phyloP scores from a whole-genome alignment of 768 basidiomycete genomes.

The Mycena indigotica region DNA sequence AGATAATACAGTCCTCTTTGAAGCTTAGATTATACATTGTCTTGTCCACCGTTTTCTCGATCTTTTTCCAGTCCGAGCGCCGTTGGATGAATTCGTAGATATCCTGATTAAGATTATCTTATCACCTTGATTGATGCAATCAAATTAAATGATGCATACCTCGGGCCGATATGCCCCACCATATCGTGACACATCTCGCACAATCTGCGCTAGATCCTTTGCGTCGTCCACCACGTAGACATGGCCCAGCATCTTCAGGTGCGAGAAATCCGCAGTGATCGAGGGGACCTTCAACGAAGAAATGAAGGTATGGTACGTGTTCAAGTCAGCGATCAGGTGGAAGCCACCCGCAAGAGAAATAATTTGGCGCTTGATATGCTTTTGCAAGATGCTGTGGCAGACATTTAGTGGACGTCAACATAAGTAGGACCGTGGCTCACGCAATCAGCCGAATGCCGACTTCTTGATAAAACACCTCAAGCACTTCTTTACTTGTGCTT shows the following conservation, averaged over 20 bases:
- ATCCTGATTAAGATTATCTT: too few relatives aligned
- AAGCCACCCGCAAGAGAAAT: slow-evolving; percentile 94
- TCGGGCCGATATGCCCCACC: slow-evolving; percentile 95
- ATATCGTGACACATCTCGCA: slow-evolving; percentile 92
- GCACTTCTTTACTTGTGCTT: slow-evolving; percentile 91
- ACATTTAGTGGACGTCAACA: neutral
- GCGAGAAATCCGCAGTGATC: slow-evolving; percentile 88
- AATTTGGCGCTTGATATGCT: slow-evolving; percentile 96
- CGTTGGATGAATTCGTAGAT: slow-evolving; percentile 96
- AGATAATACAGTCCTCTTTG: slow-evolving; percentile 83
- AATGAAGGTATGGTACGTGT: slow-evolving; percentile 90
- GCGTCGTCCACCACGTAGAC: slow-evolving; percentile 96
- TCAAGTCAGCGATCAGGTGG: slow-evolving; percentile 94
- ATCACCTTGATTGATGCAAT: too few relatives aligned
- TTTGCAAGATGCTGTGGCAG: slow-evolving; percentile 80
- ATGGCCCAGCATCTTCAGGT: slow-evolving; percentile 96
- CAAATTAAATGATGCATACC: slow-evolving; percentile 43
- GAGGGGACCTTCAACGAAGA: slow-evolving; percentile 81
- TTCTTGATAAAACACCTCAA: slow-evolving; percentile 98
- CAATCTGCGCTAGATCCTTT: slow-evolving; percentile 94
- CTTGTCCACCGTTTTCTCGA: slow-evolving; percentile 94
- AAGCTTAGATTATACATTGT: slow-evolving; percentile 93
- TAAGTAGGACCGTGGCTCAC: slow-evolving; percentile 47
- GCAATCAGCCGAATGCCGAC: slow-evolving; percentile 87
- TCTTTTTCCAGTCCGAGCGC: slow-evolving; percentile 97